A percentile compares a stretch with the other conserved stretches of the same genome.
phyloP scores from a whole-genome alignment of 2,329 filamentous ascomycete species.

The Stagonosporopsis vannaccii region DNA sequence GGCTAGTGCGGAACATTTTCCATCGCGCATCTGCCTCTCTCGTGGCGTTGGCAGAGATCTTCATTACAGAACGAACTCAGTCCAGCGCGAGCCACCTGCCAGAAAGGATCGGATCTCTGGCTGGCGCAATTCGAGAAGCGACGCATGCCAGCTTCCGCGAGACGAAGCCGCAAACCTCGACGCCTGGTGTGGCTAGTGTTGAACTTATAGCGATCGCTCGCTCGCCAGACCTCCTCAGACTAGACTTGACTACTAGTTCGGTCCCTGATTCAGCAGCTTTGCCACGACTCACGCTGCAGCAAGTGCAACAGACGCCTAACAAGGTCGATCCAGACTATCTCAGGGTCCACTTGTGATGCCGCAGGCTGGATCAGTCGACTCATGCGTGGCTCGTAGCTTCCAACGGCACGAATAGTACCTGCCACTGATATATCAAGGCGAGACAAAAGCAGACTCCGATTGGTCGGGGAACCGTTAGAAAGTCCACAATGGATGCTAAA shows the following conservation, averaged over 20 bases:
- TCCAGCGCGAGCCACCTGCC: neutral
- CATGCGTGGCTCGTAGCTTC: neutral
- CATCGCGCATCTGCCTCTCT: neutral
- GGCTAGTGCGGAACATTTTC: neutral
- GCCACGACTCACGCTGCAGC: neutral
- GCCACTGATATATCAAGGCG: neutral
- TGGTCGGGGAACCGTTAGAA: neutral
- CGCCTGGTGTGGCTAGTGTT: neutral
- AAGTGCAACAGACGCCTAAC: neutral
- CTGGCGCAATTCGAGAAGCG: neutral
- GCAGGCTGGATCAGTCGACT: neutral
- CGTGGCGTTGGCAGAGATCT: neutral
- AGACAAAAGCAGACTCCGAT: neutral
- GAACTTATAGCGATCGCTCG: neutral
- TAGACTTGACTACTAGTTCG: neutral
- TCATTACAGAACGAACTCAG: neutral
- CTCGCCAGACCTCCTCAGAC: conserved; percentile 2
- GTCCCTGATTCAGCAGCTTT: neutral
- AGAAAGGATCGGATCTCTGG: neutral
- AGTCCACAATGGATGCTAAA: neutral
- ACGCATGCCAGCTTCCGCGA: neutral
- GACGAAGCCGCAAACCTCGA: neutral
- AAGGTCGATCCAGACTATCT: neutral
- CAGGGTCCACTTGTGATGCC: neutral
- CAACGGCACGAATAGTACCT: neutral